These are phyloP conservation scores for Penicillium flavigenum DNA, from an alignment of 495 filamentous ascomycete species.

Conservation along the genomic window DNA sequence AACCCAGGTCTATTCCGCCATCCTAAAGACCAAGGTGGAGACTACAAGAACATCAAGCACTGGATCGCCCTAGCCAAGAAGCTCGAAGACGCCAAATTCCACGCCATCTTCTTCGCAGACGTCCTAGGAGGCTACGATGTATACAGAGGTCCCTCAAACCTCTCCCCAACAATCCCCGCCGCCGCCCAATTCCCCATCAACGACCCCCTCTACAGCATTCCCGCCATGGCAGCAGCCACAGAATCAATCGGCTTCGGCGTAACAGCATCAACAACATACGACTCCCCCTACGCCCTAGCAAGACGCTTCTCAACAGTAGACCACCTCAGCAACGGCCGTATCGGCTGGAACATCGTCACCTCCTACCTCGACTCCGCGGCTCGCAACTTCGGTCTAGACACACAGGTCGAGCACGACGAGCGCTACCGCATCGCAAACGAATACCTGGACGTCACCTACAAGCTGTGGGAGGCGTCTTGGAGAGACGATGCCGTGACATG, in stretches of 20 bases:
- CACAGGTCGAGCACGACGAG: conserved; percentile 64
- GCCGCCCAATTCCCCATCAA: conserved; percentile 70
- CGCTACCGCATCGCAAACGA: conserved; percentile 67
- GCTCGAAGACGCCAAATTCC: conserved; percentile 51
- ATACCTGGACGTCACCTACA: conserved; percentile 67
- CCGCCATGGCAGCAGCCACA: conserved; percentile 52
- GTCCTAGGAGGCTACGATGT: conserved; percentile 62
- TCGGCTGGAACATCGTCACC: conserved; percentile 70
- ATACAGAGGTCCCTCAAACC: conserved; percentile 56
- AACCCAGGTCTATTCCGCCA: conserved; percentile 52
- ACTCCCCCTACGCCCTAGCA: conserved; percentile 67
- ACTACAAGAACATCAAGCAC: conserved; percentile 49
- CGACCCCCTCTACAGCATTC: conserved; percentile 45
- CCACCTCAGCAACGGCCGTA: conserved; percentile 62
- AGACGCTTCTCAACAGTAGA: conserved; percentile 64
- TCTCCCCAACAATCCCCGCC: conserved; percentile 57
- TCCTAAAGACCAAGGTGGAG: conserved; percentile 46
- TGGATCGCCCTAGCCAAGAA: conserved; percentile 49
- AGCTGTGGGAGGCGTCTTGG: conserved; percentile 67
- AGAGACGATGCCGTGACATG: conserved; percentile 59
- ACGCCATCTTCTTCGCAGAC: conserved; percentile 57
- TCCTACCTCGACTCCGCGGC: conserved; percentile 66
- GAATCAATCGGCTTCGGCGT: conserved; percentile 66
- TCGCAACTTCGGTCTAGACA: conserved; percentile 56
- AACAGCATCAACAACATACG: conserved; percentile 66